Conservation (phyloP, 2,329 filamentous ascomycete genomes). For the Fusarium piperis region DNA sequence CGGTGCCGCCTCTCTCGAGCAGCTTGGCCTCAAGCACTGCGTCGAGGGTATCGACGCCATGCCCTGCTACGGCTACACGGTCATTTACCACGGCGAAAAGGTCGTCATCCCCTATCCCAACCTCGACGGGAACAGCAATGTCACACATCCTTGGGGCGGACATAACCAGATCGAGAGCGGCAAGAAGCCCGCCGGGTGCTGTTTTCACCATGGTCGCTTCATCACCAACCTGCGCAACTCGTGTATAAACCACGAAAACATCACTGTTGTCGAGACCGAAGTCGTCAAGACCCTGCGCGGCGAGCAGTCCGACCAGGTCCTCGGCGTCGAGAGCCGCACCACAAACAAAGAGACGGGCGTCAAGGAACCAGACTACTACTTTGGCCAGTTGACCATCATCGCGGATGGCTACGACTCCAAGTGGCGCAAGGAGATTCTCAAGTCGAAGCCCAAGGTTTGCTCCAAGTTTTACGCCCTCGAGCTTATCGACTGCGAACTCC, state of each 20-base stretch:
- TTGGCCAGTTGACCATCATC: conserved; percentile 86
- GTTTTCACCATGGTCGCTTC: conserved; percentile 95
- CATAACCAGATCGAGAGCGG: conserved; percentile 46
- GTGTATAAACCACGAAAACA: conserved; percentile 79
- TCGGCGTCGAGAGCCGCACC: conserved; percentile 84
- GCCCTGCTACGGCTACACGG: conserved; percentile 84
- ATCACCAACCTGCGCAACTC: conserved; percentile 82
- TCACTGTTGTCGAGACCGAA: conserved; percentile 91
- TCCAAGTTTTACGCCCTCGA: conserved; percentile 96
- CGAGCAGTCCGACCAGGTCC: conserved; percentile 73
- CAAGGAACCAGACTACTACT: conserved; percentile 79
- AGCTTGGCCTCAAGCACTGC: conserved; percentile 83
- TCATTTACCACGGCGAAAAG: conserved; percentile 80
- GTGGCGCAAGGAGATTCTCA: conserved; percentile 84
- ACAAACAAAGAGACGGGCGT: conserved; percentile 63
- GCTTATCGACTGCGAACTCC: conserved; percentile 85
- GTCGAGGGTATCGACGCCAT: conserved; percentile 90
- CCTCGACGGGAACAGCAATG: conserved; percentile 59
- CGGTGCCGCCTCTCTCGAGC: conserved; percentile 81
- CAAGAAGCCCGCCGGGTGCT: conserved; percentile 71
- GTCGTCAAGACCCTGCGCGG: conserved; percentile 79
- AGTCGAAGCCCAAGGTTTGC: conserved; percentile 85
- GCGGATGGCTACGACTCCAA: conserved; percentile 93
- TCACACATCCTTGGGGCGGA: conserved; percentile 50
- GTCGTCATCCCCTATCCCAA: conserved; percentile 83